phyloP scores from a whole-genome alignment of 768 basidiomycete genomes.

The Kondoa subrosea region DNA sequence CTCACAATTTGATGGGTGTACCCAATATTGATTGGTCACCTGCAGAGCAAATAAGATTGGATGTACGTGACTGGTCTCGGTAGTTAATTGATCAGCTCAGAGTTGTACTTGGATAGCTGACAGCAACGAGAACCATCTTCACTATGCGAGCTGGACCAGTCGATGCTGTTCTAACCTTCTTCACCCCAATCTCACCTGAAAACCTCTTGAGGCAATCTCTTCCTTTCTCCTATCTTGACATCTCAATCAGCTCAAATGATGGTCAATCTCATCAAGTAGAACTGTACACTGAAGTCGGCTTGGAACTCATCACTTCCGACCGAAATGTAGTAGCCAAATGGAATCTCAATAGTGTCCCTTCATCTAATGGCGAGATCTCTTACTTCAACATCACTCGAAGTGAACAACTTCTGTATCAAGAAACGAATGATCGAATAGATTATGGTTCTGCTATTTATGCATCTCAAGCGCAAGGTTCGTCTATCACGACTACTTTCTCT shows the following conservation, averaged over 20 bases:
- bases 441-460: neutral
- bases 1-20: neutral
- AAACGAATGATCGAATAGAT: neutral
- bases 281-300: slow-evolving; percentile 19
- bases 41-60: neutral
- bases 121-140: neutral
- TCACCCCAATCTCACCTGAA: slow-evolving; percentile 21
- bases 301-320: slow-evolving; percentile 17
- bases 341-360: neutral
- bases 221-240: slow-evolving; percentile 22
- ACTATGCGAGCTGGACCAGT: slow-evolving; percentile 6
- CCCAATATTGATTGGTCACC: neutral
- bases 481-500: neutral
- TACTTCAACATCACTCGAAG: neutral
- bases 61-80: neutral
- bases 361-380: no score
- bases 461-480: neutral
- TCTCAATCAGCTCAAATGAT: slow-evolving; percentile 15
- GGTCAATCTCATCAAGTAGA: slow-evolving; percentile 13
- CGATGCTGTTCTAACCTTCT: slow-evolving; percentile 31
- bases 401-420: neutral
- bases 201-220: slow-evolving; percentile 23
- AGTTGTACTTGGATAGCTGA: neutral
- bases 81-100: no score
- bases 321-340: slow-evolving; percentile 5